Evolutionary conservation across 441 rosid species (phyloP).

Genomic region (Jatropha multifida): DNA sequence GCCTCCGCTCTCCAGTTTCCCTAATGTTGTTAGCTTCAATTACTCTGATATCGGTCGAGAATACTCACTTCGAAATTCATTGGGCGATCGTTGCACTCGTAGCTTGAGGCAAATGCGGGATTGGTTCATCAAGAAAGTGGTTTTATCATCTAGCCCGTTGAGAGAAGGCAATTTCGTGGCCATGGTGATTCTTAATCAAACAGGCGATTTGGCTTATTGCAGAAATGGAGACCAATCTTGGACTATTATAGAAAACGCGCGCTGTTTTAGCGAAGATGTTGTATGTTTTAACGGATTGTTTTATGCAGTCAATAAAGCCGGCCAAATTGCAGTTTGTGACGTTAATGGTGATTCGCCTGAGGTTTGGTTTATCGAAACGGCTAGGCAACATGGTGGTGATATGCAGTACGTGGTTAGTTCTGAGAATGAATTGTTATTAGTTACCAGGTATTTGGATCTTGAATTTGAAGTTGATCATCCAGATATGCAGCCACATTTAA

Average conservation of each 20-base stretch:
- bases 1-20: slow-evolving; percentile 53
- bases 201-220: slow-evolving; percentile 45
- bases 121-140: slow-evolving; percentile 48
- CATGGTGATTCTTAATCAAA: slow-evolving; percentile 40
- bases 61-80: slow-evolving; percentile 32
- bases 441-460: slow-evolving; percentile 40
- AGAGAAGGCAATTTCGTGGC: slow-evolving; percentile 34
- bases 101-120: slow-evolving; percentile 54
- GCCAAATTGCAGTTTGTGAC: slow-evolving; percentile 42
- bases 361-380: slow-evolving; percentile 35
- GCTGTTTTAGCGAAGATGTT: slow-evolving; percentile 45
- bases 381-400: slow-evolving; percentile 41
- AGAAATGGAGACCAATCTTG: slow-evolving; percentile 39
- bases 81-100: slow-evolving; percentile 23
- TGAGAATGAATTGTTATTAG: slow-evolving; percentile 46
- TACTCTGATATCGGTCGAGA: slow-evolving; percentile 51
- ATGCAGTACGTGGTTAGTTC: slow-evolving; percentile 53
- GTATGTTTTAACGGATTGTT: slow-evolving; percentile 39
- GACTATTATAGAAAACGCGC: slow-evolving; percentile 35
- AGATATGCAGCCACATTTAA: slow-evolving; percentile 11
- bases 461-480: slow-evolving; percentile 29
- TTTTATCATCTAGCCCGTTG: slow-evolving; percentile 48
- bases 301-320: slow-evolving; percentile 46
- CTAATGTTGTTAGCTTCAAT: slow-evolving; percentile 45
- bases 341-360: slow-evolving; percentile 27